Evolutionary conservation across 805 yeast genomes (phyloP).

Genomic region (Brettanomyces custersianus): DNA sequence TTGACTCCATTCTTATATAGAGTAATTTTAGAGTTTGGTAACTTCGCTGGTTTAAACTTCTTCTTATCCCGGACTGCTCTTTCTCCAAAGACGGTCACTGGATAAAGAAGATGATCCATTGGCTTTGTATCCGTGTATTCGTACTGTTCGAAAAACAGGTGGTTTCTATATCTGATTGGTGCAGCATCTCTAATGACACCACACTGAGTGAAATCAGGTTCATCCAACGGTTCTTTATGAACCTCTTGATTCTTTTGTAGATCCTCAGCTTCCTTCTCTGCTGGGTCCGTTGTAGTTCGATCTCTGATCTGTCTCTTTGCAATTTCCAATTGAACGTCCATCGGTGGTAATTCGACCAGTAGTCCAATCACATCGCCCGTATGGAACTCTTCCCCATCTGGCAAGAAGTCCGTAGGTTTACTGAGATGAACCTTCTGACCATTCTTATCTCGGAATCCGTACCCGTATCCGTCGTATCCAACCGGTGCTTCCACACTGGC

Average conservation of each 20-base stretch:
- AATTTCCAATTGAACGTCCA: slow-evolving; percentile 34
- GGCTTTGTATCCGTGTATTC: slow-evolving; percentile 65
- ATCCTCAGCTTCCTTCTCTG: neutral
- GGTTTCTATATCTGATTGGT: slow-evolving; percentile 74
- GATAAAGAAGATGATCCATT: slow-evolving; percentile 68
- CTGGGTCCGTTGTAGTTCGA: slow-evolving; percentile 16
- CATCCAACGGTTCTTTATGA: neutral
- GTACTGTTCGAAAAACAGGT: slow-evolving; percentile 73
- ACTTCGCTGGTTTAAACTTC: slow-evolving; percentile 36
- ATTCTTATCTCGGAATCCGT: slow-evolving; percentile 73
- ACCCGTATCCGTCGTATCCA: slow-evolving; percentile 91
- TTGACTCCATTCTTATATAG: slow-evolving; percentile 72
- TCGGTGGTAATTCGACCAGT: slow-evolving; percentile 56
- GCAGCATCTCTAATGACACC: slow-evolving; percentile 73
- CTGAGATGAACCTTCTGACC: slow-evolving; percentile 74
- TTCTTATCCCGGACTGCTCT: slow-evolving; percentile 47
- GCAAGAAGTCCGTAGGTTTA: slow-evolving; percentile 49
- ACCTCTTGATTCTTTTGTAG: neutral
- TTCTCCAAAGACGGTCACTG: slow-evolving; percentile 64
- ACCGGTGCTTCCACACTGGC: slow-evolving; percentile 91
- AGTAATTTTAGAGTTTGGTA: slow-evolving; percentile 50
- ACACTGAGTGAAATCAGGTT: slow-evolving; percentile 7
- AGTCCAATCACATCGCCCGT: slow-evolving; percentile 83
- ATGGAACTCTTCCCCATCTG: slow-evolving; percentile 38
- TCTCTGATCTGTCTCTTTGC: slow-evolving; percentile 30